Conservation (phyloP, 805 yeast genomes). For the Kurtzmaniella fragi region DNA sequence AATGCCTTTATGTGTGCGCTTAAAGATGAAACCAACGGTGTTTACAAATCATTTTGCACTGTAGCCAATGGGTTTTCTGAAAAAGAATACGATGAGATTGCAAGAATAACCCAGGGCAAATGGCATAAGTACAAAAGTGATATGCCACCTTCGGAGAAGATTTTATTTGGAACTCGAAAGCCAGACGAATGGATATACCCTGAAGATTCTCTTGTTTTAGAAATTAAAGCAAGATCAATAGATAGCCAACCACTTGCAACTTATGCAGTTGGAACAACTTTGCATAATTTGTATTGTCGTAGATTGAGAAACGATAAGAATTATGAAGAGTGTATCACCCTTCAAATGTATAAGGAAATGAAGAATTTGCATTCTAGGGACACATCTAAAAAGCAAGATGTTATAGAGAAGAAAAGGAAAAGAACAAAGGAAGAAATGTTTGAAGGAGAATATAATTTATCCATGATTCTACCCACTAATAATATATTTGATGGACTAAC, state of each 20-base stretch:
- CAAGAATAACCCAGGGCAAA: constrained; percentile 49
- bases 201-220: constrained; percentile 67
- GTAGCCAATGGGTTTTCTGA: constrained; percentile 81
- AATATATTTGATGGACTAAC: constrained; percentile 39
- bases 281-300: constrained; percentile 73
- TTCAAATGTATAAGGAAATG: constrained; percentile 46
- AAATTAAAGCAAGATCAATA: constrained; percentile 76
- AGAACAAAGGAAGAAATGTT: constrained; percentile 12
- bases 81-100: constrained; percentile 57
- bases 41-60: constrained; percentile 64
- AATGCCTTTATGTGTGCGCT: constrained; percentile 73
- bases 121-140: constrained; percentile 47
- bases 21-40: constrained; percentile 35
- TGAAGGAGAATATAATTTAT: not conserved
- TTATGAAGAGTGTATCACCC: constrained; percentile 48
- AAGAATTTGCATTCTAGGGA: constrained; percentile 22
- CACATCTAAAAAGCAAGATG: constrained; percentile 22
- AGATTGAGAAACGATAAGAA: constrained; percentile 65
- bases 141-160: constrained; percentile 34
- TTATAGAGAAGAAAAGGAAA: constrained; percentile 19
- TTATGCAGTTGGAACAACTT: constrained; percentile 63
- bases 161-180: constrained; percentile 49
- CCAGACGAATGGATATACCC: constrained; percentile 85
- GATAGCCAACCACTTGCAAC: constrained; percentile 39
- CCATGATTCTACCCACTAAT: constrained; percentile 9